phyloP scores from a whole-genome alignment of 495 filamentous ascomycete genomes.

The Annulohypoxylon bovei region DNA sequence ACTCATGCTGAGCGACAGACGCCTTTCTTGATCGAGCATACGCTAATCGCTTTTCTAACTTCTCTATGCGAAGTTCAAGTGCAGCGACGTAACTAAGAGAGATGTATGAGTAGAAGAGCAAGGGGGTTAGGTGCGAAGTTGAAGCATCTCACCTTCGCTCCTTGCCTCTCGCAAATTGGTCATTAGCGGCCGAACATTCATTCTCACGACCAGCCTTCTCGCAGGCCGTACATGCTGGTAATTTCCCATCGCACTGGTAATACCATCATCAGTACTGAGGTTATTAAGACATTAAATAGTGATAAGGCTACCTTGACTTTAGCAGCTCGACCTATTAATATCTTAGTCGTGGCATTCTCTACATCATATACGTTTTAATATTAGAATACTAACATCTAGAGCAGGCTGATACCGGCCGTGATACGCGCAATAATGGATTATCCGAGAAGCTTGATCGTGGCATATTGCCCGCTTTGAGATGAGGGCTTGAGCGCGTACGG shows the following conservation, averaged over 20 bases:
- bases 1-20: conserved; percentile 60
- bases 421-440: conserved; percentile 85
- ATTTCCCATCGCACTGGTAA: conserved; percentile 84
- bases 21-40: conserved; percentile 69
- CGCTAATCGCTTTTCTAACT: conserved; percentile 75
- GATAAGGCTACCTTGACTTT: conserved; percentile 75
- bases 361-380: neutral
- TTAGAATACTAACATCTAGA: conserved; percentile 72
- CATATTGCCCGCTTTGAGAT: conserved; percentile 44
- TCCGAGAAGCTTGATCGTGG: conserved; percentile 64
- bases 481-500: conserved; percentile 29
- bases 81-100: conserved; percentile 84
- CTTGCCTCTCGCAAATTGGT: conserved; percentile 93
- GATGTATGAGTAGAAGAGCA: conserved; percentile 22
- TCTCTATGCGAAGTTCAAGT: conserved; percentile 86
- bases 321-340: conserved; percentile 70
- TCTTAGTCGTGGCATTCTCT: conserved; percentile 37
- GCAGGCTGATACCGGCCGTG: conserved; percentile 90
- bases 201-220: conserved; percentile 81
- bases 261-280: conserved; percentile 16
- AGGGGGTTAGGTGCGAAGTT: neutral
- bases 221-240: conserved; percentile 92
- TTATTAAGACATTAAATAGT: neutral
- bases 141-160: conserved; percentile 71
- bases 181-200: conserved; percentile 91